phyloP scores from a whole-genome alignment of 768 basidiomycete species.

The Termitomyces sp. region DNA sequence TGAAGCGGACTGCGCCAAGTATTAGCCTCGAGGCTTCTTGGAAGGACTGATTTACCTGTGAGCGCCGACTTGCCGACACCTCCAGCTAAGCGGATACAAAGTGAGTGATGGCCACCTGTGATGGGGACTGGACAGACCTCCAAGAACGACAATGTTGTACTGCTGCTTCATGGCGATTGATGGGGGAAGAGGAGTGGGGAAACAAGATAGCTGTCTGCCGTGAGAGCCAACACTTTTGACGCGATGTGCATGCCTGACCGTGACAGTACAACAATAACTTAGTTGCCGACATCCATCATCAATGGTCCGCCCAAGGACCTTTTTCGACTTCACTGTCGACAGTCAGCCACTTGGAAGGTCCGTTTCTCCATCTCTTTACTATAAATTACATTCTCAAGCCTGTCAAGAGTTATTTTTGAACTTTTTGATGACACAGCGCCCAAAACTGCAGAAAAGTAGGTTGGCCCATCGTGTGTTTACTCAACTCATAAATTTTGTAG shows the following conservation, averaged over 20 bases:
- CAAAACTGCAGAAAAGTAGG: constrained; percentile 75
- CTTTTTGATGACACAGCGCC: constrained; percentile 69
- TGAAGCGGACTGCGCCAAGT: constrained; percentile 50
- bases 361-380: constrained; percentile 6
- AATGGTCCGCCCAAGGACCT: constrained; percentile 60
- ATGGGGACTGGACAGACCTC: constrained; percentile 42
- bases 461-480: constrained; percentile 1
- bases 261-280: constrained; percentile 5
- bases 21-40: constrained; percentile 1
- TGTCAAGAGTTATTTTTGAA: constrained; percentile 62
- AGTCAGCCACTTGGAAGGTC: constrained; percentile 51
- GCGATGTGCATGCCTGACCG: neutral
- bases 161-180: constrained; percentile 50
- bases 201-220: constrained; percentile 9
- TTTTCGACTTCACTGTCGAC: constrained; percentile 60
- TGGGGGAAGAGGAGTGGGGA: constrained; percentile 1
- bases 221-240: constrained; percentile 12
- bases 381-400: neutral
- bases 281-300: constrained; percentile 9
- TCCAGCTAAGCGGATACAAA: constrained; percentile 47
- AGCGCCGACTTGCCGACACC: constrained; percentile 88
- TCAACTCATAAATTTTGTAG: constrained; percentile 29
- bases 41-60: constrained; percentile 34
- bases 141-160: constrained; percentile 76
- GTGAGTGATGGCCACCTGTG: neutral